phyloP scores from a whole-genome alignment of 345 rosid genomes.

The thale cress (Arabidopsis thaliana) region TAIR10.1 NC_003076.8:4556501-4557000 shows the following conservation, averaged over 20 bases:
- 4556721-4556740: constrained; percentile 25
- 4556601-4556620: constrained; percentile 86
- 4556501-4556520: constrained; percentile 95
- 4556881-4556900: constrained; percentile 5
- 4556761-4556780: constrained; percentile 31
- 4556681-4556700: constrained; percentile 24
- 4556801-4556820: constrained; percentile 21
- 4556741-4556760: constrained; percentile 10
- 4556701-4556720: background rate
- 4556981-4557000: constrained; percentile 85
- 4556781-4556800: constrained; percentile 25
- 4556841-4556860: constrained; percentile 6
- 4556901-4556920: constrained; percentile 4
- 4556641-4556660: constrained; percentile 83
- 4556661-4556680: background rate
- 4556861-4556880: constrained; percentile 5
- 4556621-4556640: constrained; percentile 75
- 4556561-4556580: constrained; percentile 90
- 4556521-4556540: constrained; percentile 82
- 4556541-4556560: constrained; percentile 94
- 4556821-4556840: background rate
- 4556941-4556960: background rate
- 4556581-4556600: constrained; percentile 94
- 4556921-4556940: constrained; percentile 2
- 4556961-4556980: constrained; percentile 69